Percentiles rank a stretch among this genome's conserved stretches.
phyloP scores from a whole-genome alignment of 2,329 filamentous ascomycete species.

The Chalaropsis ovoidea region DNA sequence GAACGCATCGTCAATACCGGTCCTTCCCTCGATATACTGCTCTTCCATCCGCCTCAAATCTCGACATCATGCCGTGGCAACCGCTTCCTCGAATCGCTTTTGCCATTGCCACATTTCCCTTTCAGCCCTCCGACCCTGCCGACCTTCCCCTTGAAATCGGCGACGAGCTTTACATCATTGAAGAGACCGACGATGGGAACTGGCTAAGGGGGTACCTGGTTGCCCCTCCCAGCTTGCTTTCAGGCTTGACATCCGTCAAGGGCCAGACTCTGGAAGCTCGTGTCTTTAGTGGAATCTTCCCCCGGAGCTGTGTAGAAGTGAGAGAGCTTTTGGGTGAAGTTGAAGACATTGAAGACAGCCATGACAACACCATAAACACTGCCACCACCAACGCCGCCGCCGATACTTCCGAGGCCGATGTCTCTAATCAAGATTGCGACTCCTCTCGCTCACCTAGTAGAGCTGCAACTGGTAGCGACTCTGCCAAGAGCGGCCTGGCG shows the following conservation, averaged over 20 bases:
- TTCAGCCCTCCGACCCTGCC: slow-evolving; percentile 72
- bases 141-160: slow-evolving; percentile 95
- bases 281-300: slow-evolving; percentile 98
- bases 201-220: slow-evolving; percentile 96
- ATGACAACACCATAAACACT: slow-evolving; percentile 33
- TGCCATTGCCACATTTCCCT: slow-evolving; percentile 91
- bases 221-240: slow-evolving; percentile 82
- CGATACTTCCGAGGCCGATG: neutral
- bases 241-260: slow-evolving; percentile 79
- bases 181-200: slow-evolving; percentile 81
- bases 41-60: slow-evolving; percentile 28
- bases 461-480: slow-evolving; percentile 34
- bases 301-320: slow-evolving; percentile 86
- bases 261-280: slow-evolving; percentile 90
- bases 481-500: slow-evolving; percentile 46
- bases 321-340: slow-evolving; percentile 78
- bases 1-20: neutral
- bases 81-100: slow-evolving; percentile 95
- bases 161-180: slow-evolving; percentile 97
- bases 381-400: neutral
- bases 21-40: neutral
- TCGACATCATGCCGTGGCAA: slow-evolving; percentile 73
- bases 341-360: slow-evolving; percentile 43
- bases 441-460: slow-evolving; percentile 26
- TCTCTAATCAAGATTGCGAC: slow-evolving; percentile 16